Evolutionary conservation across 148 eudicot species (phyloP).

Genomic region (Nyssa sinensis): DNA sequence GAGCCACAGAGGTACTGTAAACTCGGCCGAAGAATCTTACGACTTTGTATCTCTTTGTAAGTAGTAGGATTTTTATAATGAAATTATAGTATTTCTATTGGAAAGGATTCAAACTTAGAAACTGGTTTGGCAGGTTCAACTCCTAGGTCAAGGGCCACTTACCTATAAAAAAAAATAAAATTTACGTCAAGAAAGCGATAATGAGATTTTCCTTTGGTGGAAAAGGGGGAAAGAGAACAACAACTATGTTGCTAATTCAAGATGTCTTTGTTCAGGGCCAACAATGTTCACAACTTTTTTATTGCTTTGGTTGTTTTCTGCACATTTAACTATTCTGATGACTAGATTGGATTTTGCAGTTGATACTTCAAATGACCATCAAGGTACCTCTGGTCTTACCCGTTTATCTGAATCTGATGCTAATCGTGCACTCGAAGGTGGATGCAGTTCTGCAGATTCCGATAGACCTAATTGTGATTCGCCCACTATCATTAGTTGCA

Average conservation of each 20-base stretch:
- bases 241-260: not conserved
- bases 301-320: not conserved
- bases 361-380: not conserved
- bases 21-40: too few relatives aligned
- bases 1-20: too few relatives aligned
- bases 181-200: not conserved
- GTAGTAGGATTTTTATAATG: not conserved
- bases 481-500: slow-evolving; percentile 39
- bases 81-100: not conserved
- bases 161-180: too few relatives aligned
- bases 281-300: not conserved
- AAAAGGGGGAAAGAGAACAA: not conserved
- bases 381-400: not conserved
- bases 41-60: not conserved
- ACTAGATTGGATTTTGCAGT: slow-evolving; percentile 8
- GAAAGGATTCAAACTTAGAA: not conserved
- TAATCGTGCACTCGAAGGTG: slow-evolving; percentile 17
- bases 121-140: not conserved
- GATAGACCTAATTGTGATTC: slow-evolving; percentile 28
- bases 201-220: not conserved
- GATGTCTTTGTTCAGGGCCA: not conserved
- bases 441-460: slow-evolving; percentile 26
- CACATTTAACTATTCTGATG: slow-evolving; percentile 3
- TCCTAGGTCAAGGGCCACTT: too few relatives aligned
- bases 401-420: slow-evolving; percentile 1